phyloP scores from a whole-genome alignment of 1,139 yeast species.

The Yamadazyma oceani region DNA sequence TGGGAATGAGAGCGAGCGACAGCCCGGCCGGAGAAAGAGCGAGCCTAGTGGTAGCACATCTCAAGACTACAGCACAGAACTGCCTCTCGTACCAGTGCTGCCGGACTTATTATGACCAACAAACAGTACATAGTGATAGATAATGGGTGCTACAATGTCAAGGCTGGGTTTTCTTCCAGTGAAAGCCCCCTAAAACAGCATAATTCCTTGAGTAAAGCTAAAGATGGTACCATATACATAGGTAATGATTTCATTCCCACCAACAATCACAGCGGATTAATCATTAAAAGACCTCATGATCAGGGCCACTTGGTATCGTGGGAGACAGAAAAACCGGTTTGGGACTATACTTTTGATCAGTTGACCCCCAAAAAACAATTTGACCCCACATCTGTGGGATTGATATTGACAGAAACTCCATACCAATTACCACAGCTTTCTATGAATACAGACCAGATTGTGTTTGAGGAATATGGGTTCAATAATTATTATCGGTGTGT shows the following conservation, averaged over 20 bases:
- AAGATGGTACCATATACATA: constrained; percentile 70
- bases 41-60: too few species aligned
- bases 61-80: too few species aligned
- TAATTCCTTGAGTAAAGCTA: constrained; percentile 73
- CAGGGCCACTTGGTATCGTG: constrained; percentile 88
- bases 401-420: constrained; percentile 75
- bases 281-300: constrained; percentile 79
- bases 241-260: constrained; percentile 69
- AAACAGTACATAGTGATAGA: constrained; percentile 52
- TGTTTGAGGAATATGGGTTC: constrained; percentile 92
- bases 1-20: too few species aligned
- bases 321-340: constrained; percentile 88
- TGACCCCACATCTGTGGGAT: constrained; percentile 50
- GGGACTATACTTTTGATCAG: constrained; percentile 70
- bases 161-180: constrained; percentile 55
- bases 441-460: constrained; percentile 83
- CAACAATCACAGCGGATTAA: constrained; percentile 73
- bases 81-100: too few species aligned
- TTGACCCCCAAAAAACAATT: constrained; percentile 26
- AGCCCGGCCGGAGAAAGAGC: too few species aligned
- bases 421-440: constrained; percentile 82
- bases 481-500: constrained; percentile 60
- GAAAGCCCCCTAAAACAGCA: constrained; percentile 50
- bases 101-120: not conserved
- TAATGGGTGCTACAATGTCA: constrained; percentile 84